These are phyloP conservation scores for Herpetomonas tarakana DNA, from an alignment of 208 protist species.

Conservation along the genomic window DNA sequence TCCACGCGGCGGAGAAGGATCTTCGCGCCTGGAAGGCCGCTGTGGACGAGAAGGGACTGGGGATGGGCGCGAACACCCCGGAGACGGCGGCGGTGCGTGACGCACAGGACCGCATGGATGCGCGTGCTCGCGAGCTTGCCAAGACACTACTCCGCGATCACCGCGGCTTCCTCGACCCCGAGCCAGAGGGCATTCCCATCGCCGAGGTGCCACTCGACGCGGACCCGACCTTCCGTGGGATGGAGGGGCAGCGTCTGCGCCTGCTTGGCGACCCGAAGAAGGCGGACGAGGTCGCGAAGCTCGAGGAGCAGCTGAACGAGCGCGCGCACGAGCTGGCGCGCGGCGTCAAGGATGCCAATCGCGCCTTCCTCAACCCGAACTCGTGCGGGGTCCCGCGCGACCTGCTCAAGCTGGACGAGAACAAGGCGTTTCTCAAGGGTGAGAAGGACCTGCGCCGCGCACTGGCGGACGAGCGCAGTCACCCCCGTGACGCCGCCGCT, in stretches of 20 bases:
- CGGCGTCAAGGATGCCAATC: constrained; percentile 34
- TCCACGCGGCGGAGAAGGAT: constrained; percentile 56
- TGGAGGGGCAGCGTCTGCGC: constrained; percentile 38
- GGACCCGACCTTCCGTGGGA: constrained; percentile 39
- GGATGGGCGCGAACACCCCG: background rate
- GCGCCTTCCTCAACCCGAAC: constrained; percentile 44
- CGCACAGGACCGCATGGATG: constrained; percentile 41
- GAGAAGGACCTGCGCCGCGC: constrained; percentile 42
- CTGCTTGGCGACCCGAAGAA: constrained; percentile 29
- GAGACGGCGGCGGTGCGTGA: constrained; percentile 26
- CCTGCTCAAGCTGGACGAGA: constrained; percentile 39
- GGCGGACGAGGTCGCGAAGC: constrained; percentile 27
- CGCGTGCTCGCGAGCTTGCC: constrained; percentile 53
- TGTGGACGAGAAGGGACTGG: constrained; percentile 18
- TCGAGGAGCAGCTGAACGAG: constrained; percentile 57
- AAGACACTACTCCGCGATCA: constrained; percentile 41
- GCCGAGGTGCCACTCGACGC: constrained; percentile 50
- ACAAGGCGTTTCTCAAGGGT: constrained; percentile 36
- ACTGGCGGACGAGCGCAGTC: constrained; percentile 9
- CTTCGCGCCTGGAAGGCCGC: constrained; percentile 41
- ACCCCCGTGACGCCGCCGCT: constrained; percentile 14
- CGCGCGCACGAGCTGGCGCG: constrained; percentile 57
- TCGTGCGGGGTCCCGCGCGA: constrained; percentile 49
- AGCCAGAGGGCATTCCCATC: constrained; percentile 65
- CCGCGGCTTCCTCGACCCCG: constrained; percentile 61